Evolutionary conservation across 768 basidiomycete species (phyloP), one percentile per base, ranked within the genome.

Genomic region (Hortiboletus campestris): DNA sequence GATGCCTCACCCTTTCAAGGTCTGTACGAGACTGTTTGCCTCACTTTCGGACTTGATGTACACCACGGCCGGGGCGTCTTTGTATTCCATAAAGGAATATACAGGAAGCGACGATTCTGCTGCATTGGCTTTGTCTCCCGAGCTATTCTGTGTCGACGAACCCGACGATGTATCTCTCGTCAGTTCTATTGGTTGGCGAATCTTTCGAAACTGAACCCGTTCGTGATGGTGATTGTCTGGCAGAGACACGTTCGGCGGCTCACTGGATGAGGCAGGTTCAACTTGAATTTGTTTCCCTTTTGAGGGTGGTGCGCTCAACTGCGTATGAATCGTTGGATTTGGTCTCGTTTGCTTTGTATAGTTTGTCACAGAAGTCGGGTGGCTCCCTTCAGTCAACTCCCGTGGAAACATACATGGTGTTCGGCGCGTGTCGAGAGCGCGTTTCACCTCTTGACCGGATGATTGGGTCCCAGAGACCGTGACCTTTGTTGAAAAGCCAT

Each of bases 31-130:
- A 25, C 67, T 73, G 43, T 81, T 64, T 0, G 78, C 80, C 47
- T 78, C 70, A 10, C 68, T 73, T 55, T 78, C 80, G 34, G 68
- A 63, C 28, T 60, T 67, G 11, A 69, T 75, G 38, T 81, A 81
- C 14, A 76, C 68, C 10, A 77, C 68, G 1, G 67, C 60, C 0
- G 80, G 74, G 0, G 36, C 20, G 3, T 17, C 17, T 11, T 50
- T 40, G 46, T 70, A 74, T 51, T 75, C 71, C 58, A 64, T 59
- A 52, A 75, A 81, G 14, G 74, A 71, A 56, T 79, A 81, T 10
- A 62, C 19, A 0, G 76, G 72, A 17, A 72, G 64, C 1, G 54
- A 32, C 10, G 16, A 28, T 25, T 55, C 61, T 48, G 28, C 51
- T 39, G 56, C 51, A 8, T 38, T 16, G 31, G 13, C 11, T 10